Conservation (phyloP, 2,329 filamentous ascomycete genomes). For the Alternaria sp. region DNA sequence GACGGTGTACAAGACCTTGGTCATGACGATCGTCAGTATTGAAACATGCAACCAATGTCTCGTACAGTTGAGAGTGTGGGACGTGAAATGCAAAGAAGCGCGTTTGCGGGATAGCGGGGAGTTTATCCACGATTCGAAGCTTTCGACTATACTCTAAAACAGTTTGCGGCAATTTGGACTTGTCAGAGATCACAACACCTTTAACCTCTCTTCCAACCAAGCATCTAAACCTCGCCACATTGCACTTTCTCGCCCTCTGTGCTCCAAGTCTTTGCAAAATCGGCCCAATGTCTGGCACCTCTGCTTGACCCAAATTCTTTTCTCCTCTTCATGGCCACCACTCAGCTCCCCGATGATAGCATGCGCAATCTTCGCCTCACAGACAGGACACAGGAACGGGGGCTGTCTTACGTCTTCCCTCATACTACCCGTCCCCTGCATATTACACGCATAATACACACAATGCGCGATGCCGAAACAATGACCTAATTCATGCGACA, state of each 20-base stretch:
- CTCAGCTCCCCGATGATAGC: constrained; percentile 31
- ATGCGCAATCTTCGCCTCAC: constrained; percentile 61
- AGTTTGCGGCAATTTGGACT: background rate
- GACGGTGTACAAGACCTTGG: background rate
- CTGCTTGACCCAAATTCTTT: constrained; percentile 35
- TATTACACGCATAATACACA: constrained; percentile 69
- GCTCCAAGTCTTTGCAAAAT: constrained; percentile 55
- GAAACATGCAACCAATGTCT: background rate
- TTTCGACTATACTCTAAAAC: background rate
- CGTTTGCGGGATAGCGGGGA: background rate
- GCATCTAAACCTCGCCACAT: constrained; percentile 30
- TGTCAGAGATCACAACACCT: background rate
- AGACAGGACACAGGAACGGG: constrained; percentile 69
- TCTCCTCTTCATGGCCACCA: constrained; percentile 32
- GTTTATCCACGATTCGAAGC: background rate
- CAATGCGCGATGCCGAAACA: constrained; percentile 73
- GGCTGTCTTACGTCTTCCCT: constrained; percentile 69
- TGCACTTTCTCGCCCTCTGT: constrained; percentile 37
- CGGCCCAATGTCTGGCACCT: constrained; percentile 52
- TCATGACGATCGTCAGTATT: background rate
- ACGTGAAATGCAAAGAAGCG: background rate
- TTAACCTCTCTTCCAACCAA: constrained; percentile 18
- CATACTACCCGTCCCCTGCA: constrained; percentile 67
- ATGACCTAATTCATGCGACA: constrained; percentile 71
- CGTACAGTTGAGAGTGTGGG: background rate